Evolutionary conservation across 164 flowering plant species (phyloP).

Genomic region (Berberis vulgaris): DNA sequence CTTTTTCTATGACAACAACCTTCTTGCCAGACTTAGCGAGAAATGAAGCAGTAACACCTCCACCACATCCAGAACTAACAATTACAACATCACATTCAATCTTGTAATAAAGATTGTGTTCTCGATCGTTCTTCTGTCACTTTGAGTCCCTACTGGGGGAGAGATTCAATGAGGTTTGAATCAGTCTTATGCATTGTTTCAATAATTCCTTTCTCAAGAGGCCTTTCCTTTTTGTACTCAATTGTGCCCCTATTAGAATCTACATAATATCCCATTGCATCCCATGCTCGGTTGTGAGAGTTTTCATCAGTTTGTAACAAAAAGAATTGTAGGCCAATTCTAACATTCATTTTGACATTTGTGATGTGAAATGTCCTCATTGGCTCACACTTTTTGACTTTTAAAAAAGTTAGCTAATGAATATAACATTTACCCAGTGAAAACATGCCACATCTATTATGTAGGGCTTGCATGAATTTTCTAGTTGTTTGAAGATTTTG

Average conservation of each 20-base stretch:
- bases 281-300: slow-evolving; percentile 44
- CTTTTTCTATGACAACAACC: slow-evolving; percentile 63
- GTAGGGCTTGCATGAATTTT: too few relatives aligned
- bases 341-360: too few relatives aligned
- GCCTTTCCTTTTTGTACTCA: slow-evolving; percentile 20
- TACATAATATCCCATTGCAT: slow-evolving; percentile 37
- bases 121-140: slow-evolving; percentile 23
- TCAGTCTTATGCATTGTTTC: slow-evolving; percentile 35
- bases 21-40: slow-evolving; percentile 50
- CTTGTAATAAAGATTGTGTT: slow-evolving; percentile 16
- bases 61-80: slow-evolving; percentile 67
- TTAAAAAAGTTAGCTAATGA: too few relatives aligned
- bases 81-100: slow-evolving; percentile 56
- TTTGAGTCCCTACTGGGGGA: slow-evolving; percentile 33
- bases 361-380: too few relatives aligned
- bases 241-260: slow-evolving; percentile 12
- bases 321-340: background rate
- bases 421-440: too few relatives aligned
- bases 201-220: slow-evolving; percentile 45
- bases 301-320: slow-evolving; percentile 36
- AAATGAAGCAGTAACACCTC: slow-evolving; percentile 65
- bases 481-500: too few relatives aligned
- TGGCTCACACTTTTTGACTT: too few relatives aligned
- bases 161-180: slow-evolving; percentile 26
- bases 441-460: too few relatives aligned